These are phyloP conservation scores for Gracilariopsis chorda DNA, from an alignment of 23 red algal genomes.

Conservation along the genomic window DNA sequence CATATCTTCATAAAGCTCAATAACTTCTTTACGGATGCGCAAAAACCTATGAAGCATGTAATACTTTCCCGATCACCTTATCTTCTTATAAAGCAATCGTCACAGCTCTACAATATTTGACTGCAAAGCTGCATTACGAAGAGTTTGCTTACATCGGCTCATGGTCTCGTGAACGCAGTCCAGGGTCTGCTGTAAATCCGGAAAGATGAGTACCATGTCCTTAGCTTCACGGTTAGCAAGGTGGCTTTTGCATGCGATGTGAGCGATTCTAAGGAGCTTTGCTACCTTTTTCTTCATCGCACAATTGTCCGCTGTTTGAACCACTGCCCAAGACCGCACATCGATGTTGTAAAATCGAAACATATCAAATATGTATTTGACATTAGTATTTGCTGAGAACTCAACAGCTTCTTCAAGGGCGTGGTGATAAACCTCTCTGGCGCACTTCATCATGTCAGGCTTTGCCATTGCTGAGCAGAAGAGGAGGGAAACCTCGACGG, in stretches of 20 bases:
- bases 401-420: too few relatives aligned
- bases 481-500: too few relatives aligned
- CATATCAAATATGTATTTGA: too few relatives aligned
- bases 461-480: too few relatives aligned
- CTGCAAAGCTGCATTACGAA: not conserved
- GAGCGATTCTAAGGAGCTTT: not conserved
- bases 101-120: not conserved
- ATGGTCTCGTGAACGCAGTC: not conserved
- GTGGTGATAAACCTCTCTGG: too few relatives aligned
- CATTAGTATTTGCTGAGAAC: too few relatives aligned
- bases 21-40: not conserved
- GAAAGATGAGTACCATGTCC: not conserved
- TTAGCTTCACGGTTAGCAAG: not conserved
- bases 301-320: not conserved
- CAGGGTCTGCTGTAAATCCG: not conserved
- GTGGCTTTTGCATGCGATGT: not conserved
- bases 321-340: too few relatives aligned
- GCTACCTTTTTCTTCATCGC: not conserved
- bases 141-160: not conserved
- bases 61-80: not conserved
- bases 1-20: not conserved
- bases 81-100: not conserved
- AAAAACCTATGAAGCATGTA: not conserved
- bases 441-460: too few relatives aligned
- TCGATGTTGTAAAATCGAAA: too few relatives aligned